Evolutionary conservation across 2,329 filamentous ascomycete species (phyloP), one percentile per base, ranked within the genome.

Genomic region (Penicillium aurantiogriseum): DNA sequence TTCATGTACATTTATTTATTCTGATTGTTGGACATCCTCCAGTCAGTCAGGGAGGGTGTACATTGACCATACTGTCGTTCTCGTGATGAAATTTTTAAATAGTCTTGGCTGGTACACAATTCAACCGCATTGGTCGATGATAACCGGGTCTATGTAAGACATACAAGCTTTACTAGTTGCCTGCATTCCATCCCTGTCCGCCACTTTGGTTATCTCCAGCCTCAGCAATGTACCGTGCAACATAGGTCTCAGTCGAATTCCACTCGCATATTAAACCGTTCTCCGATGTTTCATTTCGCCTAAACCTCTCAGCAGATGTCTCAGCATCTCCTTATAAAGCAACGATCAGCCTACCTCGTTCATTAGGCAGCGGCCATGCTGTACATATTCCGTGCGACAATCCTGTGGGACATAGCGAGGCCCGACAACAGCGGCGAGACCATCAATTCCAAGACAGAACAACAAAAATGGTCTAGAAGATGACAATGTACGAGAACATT

Each of bases 1-100:
- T 64, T 64, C 60, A 38, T 63, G 61, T 63, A 63, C 44, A 62
- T 64, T 51, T 38, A 51, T 57, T 59, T 33, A 5, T 53, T 50
- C 54, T 46, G 39, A 23, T 33, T 54, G 31, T 52, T 52, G 43
- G 38, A 51, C 54, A 40, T 46, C 38, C 46, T 52, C 55, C 43
- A 43, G 17, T 57, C 53, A 50, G 53, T 47, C 11, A 21, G 21
- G 53, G 51, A 49, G 25, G 44, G 27, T 56, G 42, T 50, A 38
- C 44, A 45, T 54, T 54, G 54, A 52, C 43, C n/a, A 50, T 62
- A 56, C 15, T 58, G 31, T 55, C 35, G n/a, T 51, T 58, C 48
- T 56, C 48, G 42, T 58, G 27, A 36, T 43, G 35, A 57, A 52
- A 42, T 23, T 60, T 60, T 50, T 53, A 51, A 53, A 51, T 45